These are phyloP conservation scores for Triticum dicoccoides DNA, from an alignment of 176 grass and related monocot genomes.

Conservation along the genomic window DNA sequence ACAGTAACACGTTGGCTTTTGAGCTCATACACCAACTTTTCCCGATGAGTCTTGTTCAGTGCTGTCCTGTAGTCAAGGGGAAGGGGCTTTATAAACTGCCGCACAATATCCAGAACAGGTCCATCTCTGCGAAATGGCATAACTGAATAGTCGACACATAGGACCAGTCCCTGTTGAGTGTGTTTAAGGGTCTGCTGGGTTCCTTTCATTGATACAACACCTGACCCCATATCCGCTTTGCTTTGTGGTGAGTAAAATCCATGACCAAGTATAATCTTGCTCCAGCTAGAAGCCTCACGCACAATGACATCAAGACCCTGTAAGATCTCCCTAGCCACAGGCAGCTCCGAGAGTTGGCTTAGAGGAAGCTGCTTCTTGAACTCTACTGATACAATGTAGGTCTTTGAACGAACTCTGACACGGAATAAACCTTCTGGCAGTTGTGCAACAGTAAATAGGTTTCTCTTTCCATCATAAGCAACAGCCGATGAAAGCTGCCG, in stretches of 20 bases:
- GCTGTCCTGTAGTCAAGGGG: conserved; percentile 1
- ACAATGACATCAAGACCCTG: conserved; percentile 62
- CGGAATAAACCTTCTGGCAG: conserved; percentile 38
- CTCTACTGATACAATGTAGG: conserved; percentile 44
- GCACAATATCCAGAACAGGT: conserved; percentile 32
- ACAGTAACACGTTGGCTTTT: conserved; percentile 52
- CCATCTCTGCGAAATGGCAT: conserved; percentile 49
- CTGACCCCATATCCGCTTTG: neutral
- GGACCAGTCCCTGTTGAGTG: conserved; percentile 41
- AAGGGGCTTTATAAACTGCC: neutral
- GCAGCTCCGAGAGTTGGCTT: conserved; percentile 40
- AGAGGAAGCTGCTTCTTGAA: conserved; percentile 50
- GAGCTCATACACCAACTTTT: conserved; percentile 19
- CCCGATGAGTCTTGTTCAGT: neutral
- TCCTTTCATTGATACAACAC: conserved; percentile 46
- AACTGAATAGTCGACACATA: conserved; percentile 52
- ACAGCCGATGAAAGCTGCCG: conserved; percentile 31
- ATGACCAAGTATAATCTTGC: conserved; percentile 42
- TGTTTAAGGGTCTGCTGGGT: conserved; percentile 47
- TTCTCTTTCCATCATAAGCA: conserved; percentile 59
- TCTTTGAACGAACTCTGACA: conserved; percentile 32
- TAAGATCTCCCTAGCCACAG: conserved; percentile 62
- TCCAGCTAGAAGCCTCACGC: conserved; percentile 42
- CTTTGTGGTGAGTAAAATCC: conserved; percentile 42
- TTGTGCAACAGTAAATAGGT: conserved; percentile 44